Evolutionary conservation across 2,329 filamentous ascomycete genomes (phyloP), one percentile per base, ranked within the genome.

Genomic region (Hymenoscyphus repandus): DNA sequence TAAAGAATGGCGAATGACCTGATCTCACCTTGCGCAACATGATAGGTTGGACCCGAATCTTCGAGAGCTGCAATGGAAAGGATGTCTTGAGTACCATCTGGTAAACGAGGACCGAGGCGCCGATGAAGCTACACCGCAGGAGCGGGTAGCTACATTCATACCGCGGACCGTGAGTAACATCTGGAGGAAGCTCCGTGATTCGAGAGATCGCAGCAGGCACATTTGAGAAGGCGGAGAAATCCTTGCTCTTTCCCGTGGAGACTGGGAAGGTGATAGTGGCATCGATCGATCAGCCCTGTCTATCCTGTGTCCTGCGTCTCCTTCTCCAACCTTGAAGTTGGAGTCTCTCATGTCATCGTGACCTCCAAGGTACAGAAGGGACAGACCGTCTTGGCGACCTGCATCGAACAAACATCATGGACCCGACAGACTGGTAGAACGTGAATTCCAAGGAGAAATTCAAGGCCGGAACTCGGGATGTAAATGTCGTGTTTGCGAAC

Each of bases 71-170:
- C 46, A 57, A 42, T 49, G 41, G 40, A 53, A 49, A 45, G 50
- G 39, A 46, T 53, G 43, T 51, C 47, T 51, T 49, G 45, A 49
- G 41, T 43, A 40, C 41, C 45, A 54, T 59, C 53, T 58, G 49
- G 49, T 59, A 50, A 55, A 54, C 42, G 50, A 56, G 51, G 41
- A 41, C 54, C 54, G 53, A 53, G 49, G 54, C 41, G 49, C 49
- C 57, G 57, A 63, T 59, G 56, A 52, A 60, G 57, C 50, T 55
- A 54, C 55, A 57, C 58, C 56, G 61, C 62, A 63, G 59, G 52
- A 58, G 55, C 62, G 62, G 60, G 49, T 55, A 52, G 54, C 54
- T 59, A 63, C 61, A 62, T 60, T 54, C 56, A 60, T 55, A 60
- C 50, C 51, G 52, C 44, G 50, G 53, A 56, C 49, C 53, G 48